Evolutionary conservation across 208 protist genomes (phyloP), one percentile per base, ranked within the genome.

Genomic region (Borovskyia barvae): DNA sequence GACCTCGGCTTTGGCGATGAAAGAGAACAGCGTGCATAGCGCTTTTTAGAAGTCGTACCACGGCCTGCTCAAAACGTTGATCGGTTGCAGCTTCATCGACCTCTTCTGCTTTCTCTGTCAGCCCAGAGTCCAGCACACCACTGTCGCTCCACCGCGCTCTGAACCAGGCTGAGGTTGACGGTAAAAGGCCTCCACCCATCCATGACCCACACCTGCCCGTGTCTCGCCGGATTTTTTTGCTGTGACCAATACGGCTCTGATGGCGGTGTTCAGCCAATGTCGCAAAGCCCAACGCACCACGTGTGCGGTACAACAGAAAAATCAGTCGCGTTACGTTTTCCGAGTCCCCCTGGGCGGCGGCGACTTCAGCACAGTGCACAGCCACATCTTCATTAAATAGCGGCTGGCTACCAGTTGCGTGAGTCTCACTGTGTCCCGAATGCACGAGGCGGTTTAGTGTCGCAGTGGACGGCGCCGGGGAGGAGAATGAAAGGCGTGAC

Each of bases 291-390:
- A 87, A 43, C 1, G 66, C 65, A 11, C 80, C 83, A 29, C 61
- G 57, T 30, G 40, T 69, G 36, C 73, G 80, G 58, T 86, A 87
- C 25, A 90, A 47, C 3, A 90, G 52, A 68, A 87, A 85, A 26
- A 85, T 85, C 41, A 90, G 69, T 6, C 83, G 76, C 39, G 80
- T 72, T 20, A 90, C 77, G 2, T 67, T 81, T 33, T 90, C 80
- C 2, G 73, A 40, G 55, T 90, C 83, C 0, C 83, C 80, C 24
- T 53, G 59, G 24, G 72, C 32, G 11, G 80, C 83, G 2, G 80
- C 80, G 3, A 60, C 72, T 53, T 90, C 83, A n/a, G 83, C 83
- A 46, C 73, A 85, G 46, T 68, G 66, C 36, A 76, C 73, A 22
- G 61, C 69, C 19, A 85, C 65, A n/a, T 55, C 40, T 48, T 82